Conservation (phyloP, 169 alveolate genomes). For the Theileria equi region DNA sequence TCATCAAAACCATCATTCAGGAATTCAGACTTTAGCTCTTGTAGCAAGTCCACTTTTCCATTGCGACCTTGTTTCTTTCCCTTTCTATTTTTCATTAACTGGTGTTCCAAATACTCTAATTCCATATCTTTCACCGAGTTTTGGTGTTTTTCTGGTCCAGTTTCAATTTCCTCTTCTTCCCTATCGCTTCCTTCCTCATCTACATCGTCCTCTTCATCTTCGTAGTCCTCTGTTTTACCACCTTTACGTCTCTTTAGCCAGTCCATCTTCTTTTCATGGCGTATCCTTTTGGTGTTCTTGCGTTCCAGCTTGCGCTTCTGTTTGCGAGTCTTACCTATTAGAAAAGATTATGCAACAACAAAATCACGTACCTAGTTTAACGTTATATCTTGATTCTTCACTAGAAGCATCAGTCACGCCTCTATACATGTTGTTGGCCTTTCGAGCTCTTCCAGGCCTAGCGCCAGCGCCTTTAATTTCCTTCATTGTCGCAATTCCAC, state of each 20-base stretch:
- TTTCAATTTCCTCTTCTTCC: constrained; percentile 2
- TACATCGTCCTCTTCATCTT: not conserved
- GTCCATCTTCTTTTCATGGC: constrained; percentile 59
- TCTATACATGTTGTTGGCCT: constrained; percentile 5
- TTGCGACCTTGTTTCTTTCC: not conserved
- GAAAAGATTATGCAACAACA: not conserved
- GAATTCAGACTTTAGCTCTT: constrained; percentile 55
- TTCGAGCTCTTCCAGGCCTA: too few species aligned
- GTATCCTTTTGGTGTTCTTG: constrained; percentile 55
- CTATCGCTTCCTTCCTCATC: not conserved
- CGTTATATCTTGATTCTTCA: constrained; percentile 26
- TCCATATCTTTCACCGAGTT: constrained; percentile 38
- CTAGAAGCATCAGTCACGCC: not conserved
- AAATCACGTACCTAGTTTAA: not conserved
- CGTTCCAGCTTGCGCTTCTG: constrained; percentile 58
- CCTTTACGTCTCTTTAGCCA: constrained; percentile 47
- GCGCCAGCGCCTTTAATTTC: too few species aligned
- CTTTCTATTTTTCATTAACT: constrained; percentile 37
- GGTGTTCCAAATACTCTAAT: constrained; percentile 42
- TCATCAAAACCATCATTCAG: constrained; percentile 59
- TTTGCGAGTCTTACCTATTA: constrained; percentile 30
- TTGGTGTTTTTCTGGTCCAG: constrained; percentile 16
- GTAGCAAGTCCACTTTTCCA: constrained; percentile 23
- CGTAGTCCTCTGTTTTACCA: not conserved
- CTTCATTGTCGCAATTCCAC: too few species aligned